phyloP scores from a whole-genome alignment of 768 basidiomycete species.

The Boletus bicolor region DNA sequence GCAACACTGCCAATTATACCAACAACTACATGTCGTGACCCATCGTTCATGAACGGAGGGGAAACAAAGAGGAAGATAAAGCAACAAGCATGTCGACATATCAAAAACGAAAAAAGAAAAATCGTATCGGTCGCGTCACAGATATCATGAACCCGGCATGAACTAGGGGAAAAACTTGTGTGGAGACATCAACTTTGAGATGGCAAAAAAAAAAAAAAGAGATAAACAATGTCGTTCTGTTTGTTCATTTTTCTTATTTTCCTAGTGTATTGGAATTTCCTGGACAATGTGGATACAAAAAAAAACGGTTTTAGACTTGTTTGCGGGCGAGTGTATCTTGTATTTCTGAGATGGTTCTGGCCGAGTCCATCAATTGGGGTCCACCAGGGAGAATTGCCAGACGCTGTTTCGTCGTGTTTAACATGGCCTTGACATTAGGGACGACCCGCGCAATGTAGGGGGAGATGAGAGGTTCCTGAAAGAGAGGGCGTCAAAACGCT shows the following conservation, averaged over 20 bases:
- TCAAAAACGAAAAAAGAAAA: neutral
- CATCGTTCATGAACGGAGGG: neutral
- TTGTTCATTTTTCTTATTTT: neutral
- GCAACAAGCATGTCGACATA: conserved; percentile 6
- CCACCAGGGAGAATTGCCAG: conserved; percentile 74
- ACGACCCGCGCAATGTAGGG: conserved; percentile 81
- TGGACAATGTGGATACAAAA: neutral
- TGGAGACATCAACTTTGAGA: neutral
- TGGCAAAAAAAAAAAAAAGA: neutral
- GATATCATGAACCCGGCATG: conserved; percentile 29
- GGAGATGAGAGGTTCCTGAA: conserved; percentile 73
- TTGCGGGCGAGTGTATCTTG: conserved; percentile 65
- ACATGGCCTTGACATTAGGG: conserved; percentile 71
- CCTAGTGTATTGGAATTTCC: neutral
- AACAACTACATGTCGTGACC: conserved; percentile 21
- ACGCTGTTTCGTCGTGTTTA: conserved; percentile 78
- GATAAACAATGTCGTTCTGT: conserved; percentile 1
- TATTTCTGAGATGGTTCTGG: conserved; percentile 68
- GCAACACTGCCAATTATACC: conserved; percentile 18
- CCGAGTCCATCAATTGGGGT: conserved; percentile 62
- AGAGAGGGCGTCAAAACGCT: neutral
- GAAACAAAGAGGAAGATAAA: conserved; percentile 1
- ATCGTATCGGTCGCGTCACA: conserved; percentile 13
- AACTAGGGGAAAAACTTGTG: neutral
- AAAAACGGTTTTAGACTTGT: conserved; percentile 15